These are phyloP conservation scores for Biscutella auriculata DNA, from an alignment of 441 rosid species.

Conservation along the genomic window DNA sequence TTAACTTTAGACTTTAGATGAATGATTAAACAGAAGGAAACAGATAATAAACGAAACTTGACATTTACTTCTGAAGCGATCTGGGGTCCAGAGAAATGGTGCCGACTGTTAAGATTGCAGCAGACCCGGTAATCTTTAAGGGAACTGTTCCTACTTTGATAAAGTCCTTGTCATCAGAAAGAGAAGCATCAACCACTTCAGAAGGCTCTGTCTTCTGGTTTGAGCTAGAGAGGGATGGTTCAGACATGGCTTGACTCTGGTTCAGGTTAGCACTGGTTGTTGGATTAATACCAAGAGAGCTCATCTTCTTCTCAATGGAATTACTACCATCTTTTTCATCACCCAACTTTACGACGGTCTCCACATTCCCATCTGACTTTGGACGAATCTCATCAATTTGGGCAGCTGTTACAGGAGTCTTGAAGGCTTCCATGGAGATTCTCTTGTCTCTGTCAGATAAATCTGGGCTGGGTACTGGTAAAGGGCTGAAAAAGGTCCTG, in stretches of 20 bases:
- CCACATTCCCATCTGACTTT: constrained; percentile 13
- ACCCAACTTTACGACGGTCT: constrained; percentile 2
- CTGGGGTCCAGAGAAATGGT: constrained; percentile 50
- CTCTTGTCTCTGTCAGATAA: constrained; percentile 24
- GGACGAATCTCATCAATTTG: constrained; percentile 14
- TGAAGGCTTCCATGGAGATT: constrained; percentile 14
- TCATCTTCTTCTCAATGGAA: constrained; percentile 21
- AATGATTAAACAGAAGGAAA: not conserved
- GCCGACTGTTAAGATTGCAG: constrained; percentile 42
- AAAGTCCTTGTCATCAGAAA: constrained; percentile 15
- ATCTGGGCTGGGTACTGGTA: constrained; percentile 27
- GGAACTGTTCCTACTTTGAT: constrained; percentile 64
- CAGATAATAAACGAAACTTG: not conserved
- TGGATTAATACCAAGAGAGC: constrained; percentile 31
- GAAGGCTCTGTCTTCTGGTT: not conserved
- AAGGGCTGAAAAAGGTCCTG: constrained; percentile 36
- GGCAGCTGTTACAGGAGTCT: constrained; percentile 19
- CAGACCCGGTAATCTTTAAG: constrained; percentile 47
- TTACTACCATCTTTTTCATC: constrained; percentile 18
- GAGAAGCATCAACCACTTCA: constrained; percentile 9
- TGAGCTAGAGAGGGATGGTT: not conserved
- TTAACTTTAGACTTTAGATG: not conserved
- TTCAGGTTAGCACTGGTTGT: constrained; percentile 1
- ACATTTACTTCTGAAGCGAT: constrained; percentile 23
- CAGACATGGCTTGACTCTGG: constrained; percentile 6